Evolutionary conservation across 2,329 filamentous ascomycete genomes (phyloP).

Genomic region (Verticillium zaregamsianum): DNA sequence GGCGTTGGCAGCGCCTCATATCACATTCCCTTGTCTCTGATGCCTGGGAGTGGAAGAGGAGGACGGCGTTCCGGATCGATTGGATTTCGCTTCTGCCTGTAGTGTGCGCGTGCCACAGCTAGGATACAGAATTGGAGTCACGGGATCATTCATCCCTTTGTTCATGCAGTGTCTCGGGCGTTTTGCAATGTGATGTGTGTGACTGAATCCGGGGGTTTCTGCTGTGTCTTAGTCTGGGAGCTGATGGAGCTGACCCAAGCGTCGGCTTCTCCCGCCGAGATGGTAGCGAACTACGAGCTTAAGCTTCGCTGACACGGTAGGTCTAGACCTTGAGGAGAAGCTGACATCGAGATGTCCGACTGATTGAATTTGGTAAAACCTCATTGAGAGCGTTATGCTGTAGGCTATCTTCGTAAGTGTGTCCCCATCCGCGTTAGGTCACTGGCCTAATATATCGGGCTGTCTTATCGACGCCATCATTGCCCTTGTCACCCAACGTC

Average conservation of each 20-base stretch:
- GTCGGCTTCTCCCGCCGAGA: background rate
- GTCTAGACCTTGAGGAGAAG: no score
- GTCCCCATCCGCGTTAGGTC: no score
- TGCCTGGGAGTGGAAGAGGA: background rate
- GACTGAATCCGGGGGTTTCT: background rate
- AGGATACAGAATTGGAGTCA: background rate
- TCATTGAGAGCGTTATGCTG: no score
- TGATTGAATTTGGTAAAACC: no score
- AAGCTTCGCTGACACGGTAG: no score
- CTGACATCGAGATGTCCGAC: no score
- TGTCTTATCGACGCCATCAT: no score
- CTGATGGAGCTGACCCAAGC: background rate
- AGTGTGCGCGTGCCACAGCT: background rate
- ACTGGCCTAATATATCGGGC: no score
- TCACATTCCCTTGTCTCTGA: background rate
- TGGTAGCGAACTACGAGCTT: background rate
- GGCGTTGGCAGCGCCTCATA: background rate
- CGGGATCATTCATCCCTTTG: background rate
- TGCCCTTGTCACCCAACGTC: no score
- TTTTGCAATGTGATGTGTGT: background rate
- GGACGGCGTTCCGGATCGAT: background rate
- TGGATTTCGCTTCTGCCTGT: background rate
- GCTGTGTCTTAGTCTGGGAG: background rate
- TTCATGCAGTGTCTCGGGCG: background rate
- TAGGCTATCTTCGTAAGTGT: no score